Evolutionary conservation across 1,284 basidiomycete species (phyloP).

Genomic region (Cerioporus squamosus): DNA sequence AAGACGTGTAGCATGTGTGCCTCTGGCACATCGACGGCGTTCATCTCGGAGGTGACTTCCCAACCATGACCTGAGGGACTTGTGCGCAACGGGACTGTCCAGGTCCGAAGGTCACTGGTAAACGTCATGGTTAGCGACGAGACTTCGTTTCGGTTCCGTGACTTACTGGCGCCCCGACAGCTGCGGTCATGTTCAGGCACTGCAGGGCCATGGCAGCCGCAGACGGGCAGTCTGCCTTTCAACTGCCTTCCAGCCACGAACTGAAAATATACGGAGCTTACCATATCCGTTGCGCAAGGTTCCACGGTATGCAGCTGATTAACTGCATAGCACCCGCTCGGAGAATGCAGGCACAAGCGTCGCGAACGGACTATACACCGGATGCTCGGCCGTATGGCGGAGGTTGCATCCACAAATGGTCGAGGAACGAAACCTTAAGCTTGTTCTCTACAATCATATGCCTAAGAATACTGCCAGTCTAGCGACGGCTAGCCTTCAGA

Average conservation of each 20-base stretch:
- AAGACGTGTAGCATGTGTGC: too few relatives aligned
- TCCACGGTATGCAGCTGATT: neutral
- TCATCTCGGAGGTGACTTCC: too few relatives aligned
- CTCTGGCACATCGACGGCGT: too few relatives aligned
- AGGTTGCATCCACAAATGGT: neutral
- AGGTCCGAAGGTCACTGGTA: neutral
- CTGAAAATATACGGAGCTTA: neutral
- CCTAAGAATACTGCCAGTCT: neutral
- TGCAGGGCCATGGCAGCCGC: neutral
- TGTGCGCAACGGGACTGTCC: neutral
- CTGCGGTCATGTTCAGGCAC: slow-evolving; percentile 1
- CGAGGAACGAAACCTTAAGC: too few relatives aligned
- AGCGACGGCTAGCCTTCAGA: neutral
- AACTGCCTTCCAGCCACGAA: neutral
- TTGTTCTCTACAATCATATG: neutral
- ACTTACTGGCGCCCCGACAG: neutral
- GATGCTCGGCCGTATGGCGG: neutral
- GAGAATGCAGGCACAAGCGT: too few relatives aligned
- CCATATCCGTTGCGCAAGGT: neutral
- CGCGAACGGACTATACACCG: neutral
- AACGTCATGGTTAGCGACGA: neutral
- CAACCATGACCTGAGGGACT: neutral
- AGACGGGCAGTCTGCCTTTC: neutral
- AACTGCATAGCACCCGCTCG: too few relatives aligned
- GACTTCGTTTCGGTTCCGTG: neutral